Base-by-base conservation (phyloP, 2,329 filamentous ascomycete species). In the Curvularia hawaiiensis region DNA sequence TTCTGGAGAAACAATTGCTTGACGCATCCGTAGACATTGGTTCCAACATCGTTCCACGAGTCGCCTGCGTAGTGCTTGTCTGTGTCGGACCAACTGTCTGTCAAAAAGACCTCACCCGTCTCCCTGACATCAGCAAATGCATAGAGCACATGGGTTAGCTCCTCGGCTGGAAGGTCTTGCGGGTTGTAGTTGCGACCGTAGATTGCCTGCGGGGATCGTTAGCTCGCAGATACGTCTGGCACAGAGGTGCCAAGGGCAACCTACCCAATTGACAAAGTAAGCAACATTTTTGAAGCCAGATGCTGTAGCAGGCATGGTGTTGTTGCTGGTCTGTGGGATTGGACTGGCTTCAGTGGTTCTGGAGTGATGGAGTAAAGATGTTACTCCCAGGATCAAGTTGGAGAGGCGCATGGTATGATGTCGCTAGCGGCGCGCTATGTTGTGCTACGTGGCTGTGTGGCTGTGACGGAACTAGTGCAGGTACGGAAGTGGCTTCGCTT, bases 31-130 rank as follows among this genome's bases (percentile, higher is more conserved):
- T 77, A 77, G 9, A 75, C 65, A 45, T 77, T 76, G 40, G 54
- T 76, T 24, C 75, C 75, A 12, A 73, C 68, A 60, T 77, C 75
- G 40, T 76, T 76, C 75, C 75, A 77, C 0, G 75, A 77, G 52
- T 77, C 75, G 20, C 54, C 68, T 4, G 68, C 41, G 54, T 76
- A 77, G 61, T 75, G 75, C 63, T 76, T 76, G 54, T 77, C 73
- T 14, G 63, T 69, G 52, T 77, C 75, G 33, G 74, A 65, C 69
- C 71, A 77, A 4, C 70, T 68, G 45, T 77, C 75, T 1, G 73
- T 66, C n/a, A 77, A 58, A 45, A 74, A 76, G 11, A 77, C 74
- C 41, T 75, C 72, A 16, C 75, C 75, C 12, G 72, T 65, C 6
- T 77, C 75, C 9, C 69, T 67, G 8, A 76, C 70, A 61, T 77